Conservation (phyloP, 2,329 filamentous ascomycete genomes). For the Fusarium euwallaceae region DNA sequence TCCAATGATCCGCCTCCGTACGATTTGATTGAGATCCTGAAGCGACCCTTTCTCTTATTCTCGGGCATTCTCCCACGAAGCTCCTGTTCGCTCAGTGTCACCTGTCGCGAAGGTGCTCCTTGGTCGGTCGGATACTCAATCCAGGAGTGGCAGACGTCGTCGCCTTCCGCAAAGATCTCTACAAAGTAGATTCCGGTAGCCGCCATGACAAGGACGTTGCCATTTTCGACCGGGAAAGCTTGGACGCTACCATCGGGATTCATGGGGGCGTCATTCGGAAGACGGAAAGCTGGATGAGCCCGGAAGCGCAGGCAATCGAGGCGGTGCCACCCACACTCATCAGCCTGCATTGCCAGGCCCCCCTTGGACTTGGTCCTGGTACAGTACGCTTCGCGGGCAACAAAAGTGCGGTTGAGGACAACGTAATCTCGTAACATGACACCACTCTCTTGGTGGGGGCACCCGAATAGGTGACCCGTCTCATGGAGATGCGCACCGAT, state of each 20-base stretch:
- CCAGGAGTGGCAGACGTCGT: conserved; percentile 83
- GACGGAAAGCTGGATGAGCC: conserved; percentile 88
- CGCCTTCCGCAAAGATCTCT: conserved; percentile 84
- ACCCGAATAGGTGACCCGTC: conserved; percentile 90
- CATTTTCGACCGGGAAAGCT: conserved; percentile 85
- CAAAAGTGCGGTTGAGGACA: conserved; percentile 85
- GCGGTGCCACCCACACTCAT: conserved; percentile 93
- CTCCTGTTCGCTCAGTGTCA: conserved; percentile 80
- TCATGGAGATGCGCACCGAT: conserved; percentile 95
- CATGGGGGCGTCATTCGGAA: conserved; percentile 78
- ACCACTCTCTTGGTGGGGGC: conserved; percentile 89
- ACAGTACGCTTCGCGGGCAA: conserved; percentile 84
- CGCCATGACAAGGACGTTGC: conserved; percentile 81
- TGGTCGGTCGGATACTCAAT: conserved; percentile 81
- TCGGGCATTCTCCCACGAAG: conserved; percentile 79
- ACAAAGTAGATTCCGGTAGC: conserved; percentile 86
- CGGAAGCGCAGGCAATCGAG: conserved; percentile 91
- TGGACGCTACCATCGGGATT: conserved; percentile 82
- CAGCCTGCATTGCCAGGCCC: conserved; percentile 77
- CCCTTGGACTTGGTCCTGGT: conserved; percentile 89
- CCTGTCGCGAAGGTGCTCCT: conserved; percentile 75
- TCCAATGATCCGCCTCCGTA: conserved; percentile 79
- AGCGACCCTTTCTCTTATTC: conserved; percentile 76
- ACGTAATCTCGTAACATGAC: conserved; percentile 94
- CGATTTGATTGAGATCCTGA: conserved; percentile 82